A percentile compares a stretch with the other conserved stretches of the same genome.
Evolutionary conservation across 1,284 basidiomycete genomes (phyloP).

Genomic region (Cutaneotrichosporon cutaneum): DNA sequence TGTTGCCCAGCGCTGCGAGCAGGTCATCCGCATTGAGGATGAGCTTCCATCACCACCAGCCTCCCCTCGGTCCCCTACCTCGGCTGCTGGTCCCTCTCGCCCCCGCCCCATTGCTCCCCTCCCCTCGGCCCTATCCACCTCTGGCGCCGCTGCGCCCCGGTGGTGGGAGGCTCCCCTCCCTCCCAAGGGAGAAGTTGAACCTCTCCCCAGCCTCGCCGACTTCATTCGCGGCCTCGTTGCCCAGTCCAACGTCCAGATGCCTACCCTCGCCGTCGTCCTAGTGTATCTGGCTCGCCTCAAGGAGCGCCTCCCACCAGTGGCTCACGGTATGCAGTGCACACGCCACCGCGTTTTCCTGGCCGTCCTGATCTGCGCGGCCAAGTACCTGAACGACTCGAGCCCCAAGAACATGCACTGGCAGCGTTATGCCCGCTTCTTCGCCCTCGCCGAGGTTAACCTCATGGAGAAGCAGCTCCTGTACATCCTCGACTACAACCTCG

Average conservation of each 20-base stretch:
- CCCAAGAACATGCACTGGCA: conserved; percentile 94
- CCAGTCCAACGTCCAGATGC: conserved; percentile 84
- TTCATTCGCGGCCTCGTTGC: conserved; percentile 84
- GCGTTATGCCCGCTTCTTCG: conserved; percentile 69
- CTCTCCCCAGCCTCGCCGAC: conserved; percentile 69
- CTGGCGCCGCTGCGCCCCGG: background rate
- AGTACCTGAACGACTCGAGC: conserved; percentile 95
- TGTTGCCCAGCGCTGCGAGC: conserved; percentile 41
- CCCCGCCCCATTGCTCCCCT: conserved; percentile 23
- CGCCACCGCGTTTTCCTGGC: conserved; percentile 94
- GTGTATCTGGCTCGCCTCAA: conserved; percentile 88
- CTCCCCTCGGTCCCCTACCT: conserved; percentile 13
- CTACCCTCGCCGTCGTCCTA: conserved; percentile 89
- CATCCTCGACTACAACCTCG: conserved; percentile 83
- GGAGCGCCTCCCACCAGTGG: conserved; percentile 74
- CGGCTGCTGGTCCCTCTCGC: conserved; percentile 19
- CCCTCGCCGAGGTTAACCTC: conserved; percentile 70
- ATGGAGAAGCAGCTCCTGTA: conserved; percentile 94
- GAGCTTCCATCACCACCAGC: conserved; percentile 25
- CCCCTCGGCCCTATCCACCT: background rate
- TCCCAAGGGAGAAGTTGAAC: conserved; percentile 37
- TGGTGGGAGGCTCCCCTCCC: conserved; percentile 49
- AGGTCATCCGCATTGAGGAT: conserved; percentile 45
- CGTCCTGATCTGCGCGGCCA: conserved; percentile 90
- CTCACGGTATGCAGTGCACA: conserved; percentile 69